phyloP scores from a whole-genome alignment of 2,329 filamentous ascomycete species.

The Thelonectria rubi region DNA sequence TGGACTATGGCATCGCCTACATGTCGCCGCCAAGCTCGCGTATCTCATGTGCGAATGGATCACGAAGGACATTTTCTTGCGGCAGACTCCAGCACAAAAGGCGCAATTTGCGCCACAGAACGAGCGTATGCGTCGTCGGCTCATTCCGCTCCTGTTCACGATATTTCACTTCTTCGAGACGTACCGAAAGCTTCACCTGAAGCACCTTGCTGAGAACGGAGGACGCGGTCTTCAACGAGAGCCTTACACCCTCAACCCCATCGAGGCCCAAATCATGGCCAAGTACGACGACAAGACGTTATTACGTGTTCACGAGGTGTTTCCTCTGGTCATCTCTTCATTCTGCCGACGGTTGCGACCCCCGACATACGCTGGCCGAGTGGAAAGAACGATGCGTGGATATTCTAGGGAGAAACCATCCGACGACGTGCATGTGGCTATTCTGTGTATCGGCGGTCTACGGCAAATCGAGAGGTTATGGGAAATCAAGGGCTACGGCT shows the following conservation, averaged over 20 bases:
- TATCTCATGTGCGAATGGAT: constrained; percentile 71
- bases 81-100: constrained; percentile 63
- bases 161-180: constrained; percentile 75
- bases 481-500: constrained; percentile 73
- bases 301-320: constrained; percentile 70
- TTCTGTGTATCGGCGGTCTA: constrained; percentile 68
- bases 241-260: constrained; percentile 69
- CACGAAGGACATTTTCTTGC: constrained; percentile 71
- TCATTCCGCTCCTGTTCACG: constrained; percentile 71
- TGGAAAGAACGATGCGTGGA: constrained; percentile 70
- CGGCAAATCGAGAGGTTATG: constrained; percentile 71
- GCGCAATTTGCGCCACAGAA: constrained; percentile 67
- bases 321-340: constrained; percentile 70
- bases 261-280: constrained; percentile 68
- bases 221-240: constrained; percentile 60
- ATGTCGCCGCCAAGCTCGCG: constrained; percentile 70
- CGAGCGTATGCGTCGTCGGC: constrained; percentile 70
- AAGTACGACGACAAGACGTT: constrained; percentile 73
- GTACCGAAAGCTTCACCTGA: constrained; percentile 66
- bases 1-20: constrained; percentile 71
- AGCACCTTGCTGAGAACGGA: constrained; percentile 62
- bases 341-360: constrained; percentile 70
- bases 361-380: constrained; percentile 70
- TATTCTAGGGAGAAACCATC: constrained; percentile 70
- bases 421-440: constrained; percentile 69